A percentile compares a stretch with the other conserved stretches of the same genome.
phyloP scores from a whole-genome alignment of 208 protist species.

The Angomonas desouzai region DNA sequence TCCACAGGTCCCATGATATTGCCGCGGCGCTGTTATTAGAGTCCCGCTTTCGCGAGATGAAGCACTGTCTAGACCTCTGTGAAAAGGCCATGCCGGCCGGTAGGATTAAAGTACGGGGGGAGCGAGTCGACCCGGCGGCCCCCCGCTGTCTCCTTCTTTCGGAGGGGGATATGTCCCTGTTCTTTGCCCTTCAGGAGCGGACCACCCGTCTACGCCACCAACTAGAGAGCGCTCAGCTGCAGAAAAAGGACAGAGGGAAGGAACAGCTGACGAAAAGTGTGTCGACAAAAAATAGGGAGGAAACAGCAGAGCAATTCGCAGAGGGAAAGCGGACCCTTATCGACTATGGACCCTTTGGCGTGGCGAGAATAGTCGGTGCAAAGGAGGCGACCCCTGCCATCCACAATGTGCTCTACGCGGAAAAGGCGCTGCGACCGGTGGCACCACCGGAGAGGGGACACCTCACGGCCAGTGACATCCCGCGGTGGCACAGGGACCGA shows the following conservation, averaged over 20 bases:
- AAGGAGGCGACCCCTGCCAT: background rate
- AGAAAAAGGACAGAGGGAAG: background rate
- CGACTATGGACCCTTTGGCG: background rate
- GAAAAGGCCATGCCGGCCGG: conserved; percentile 19
- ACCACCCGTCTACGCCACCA: background rate
- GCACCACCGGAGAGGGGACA: background rate
- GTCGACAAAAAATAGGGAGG: too few species aligned
- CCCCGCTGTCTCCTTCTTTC: background rate
- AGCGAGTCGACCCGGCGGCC: background rate
- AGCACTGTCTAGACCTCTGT: conserved; percentile 68
- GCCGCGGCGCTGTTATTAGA: conserved; percentile 56
- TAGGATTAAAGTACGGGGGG: background rate
- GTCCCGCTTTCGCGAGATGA: conserved; percentile 59
- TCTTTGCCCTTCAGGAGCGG: background rate
- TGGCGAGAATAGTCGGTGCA: background rate
- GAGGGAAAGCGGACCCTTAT: background rate
- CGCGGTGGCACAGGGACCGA: background rate
- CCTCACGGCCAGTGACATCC: background rate
- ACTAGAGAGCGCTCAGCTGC: background rate
- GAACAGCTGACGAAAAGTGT: too few species aligned
- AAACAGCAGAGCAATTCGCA: background rate
- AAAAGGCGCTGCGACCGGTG: background rate
- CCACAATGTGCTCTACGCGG: background rate
- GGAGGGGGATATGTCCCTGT: background rate
- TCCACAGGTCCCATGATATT: conserved; percentile 44